These are phyloP conservation scores for Psilocybe azurescens DNA, from an alignment of 768 basidiomycete species.

Conservation along the genomic window DNA sequence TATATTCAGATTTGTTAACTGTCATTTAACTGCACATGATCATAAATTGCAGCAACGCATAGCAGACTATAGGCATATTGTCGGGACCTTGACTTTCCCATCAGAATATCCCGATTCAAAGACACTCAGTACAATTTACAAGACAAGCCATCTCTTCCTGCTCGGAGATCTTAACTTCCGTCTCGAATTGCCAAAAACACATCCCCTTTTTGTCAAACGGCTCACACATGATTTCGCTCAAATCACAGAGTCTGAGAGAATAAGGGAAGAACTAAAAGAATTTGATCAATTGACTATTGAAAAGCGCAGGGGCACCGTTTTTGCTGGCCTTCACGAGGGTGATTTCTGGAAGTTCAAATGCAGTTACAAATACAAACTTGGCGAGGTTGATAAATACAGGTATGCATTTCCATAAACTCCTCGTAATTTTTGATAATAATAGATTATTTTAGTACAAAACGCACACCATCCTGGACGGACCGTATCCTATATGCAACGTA, in stretches of 20 bases:
- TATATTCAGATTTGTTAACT: slow-evolving; percentile 81
- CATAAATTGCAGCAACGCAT: slow-evolving; percentile 68
- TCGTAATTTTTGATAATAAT: not conserved
- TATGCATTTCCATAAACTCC: slow-evolving; percentile 34
- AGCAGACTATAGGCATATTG: slow-evolving; percentile 82
- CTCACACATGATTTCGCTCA: slow-evolving; percentile 42
- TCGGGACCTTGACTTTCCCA: slow-evolving; percentile 79
- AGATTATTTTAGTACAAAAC: slow-evolving; percentile 52
- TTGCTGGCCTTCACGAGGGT: slow-evolving; percentile 82
- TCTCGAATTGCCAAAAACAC: slow-evolving; percentile 62
- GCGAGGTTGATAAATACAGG: slow-evolving; percentile 85
- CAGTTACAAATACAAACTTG: slow-evolving; percentile 87
- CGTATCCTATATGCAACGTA: slow-evolving; percentile 85
- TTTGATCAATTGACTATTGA: slow-evolving; percentile 75
- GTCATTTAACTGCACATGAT: slow-evolving; percentile 88
- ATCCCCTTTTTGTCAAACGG: slow-evolving; percentile 45
- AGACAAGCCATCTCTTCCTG: slow-evolving; percentile 90
- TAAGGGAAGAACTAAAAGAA: slow-evolving; percentile 66
- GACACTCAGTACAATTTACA: slow-evolving; percentile 68
- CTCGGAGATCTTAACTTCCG: slow-evolving; percentile 96
- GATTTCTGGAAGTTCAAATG: slow-evolving; percentile 90
- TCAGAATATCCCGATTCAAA: slow-evolving; percentile 45
- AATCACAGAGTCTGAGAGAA: slow-evolving; percentile 51
- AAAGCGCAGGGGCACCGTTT: slow-evolving; percentile 65
- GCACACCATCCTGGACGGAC: slow-evolving; percentile 93